Evolutionary conservation across 306 rosid species (phyloP).

Genomic region (Castanea crenata): DNA sequence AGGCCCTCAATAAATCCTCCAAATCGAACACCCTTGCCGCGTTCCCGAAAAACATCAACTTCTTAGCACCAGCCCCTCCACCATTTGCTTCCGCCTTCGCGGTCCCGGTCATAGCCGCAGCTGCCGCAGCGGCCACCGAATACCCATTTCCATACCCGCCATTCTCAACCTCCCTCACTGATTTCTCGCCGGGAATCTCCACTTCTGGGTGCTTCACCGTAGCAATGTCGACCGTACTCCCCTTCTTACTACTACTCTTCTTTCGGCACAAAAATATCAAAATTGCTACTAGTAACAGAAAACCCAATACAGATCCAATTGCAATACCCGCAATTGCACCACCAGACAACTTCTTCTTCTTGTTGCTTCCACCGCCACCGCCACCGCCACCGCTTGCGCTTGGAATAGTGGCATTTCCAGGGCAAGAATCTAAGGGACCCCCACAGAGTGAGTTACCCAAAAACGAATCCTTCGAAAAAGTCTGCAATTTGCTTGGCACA

Average conservation of each 20-base stretch:
- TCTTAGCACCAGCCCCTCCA: constrained; percentile 33
- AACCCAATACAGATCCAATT: constrained; percentile 47
- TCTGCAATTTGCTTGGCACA: constrained; percentile 44
- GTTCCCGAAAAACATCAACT: constrained; percentile 53
- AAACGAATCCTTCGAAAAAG: constrained; percentile 37
- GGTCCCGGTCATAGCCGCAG: constrained; percentile 23
- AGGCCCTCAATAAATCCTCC: constrained; percentile 73
- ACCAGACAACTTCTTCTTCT: constrained; percentile 44
- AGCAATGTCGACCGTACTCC: constrained; percentile 39
- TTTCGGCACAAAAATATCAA: constrained; percentile 44
- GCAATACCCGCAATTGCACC: constrained; percentile 64
- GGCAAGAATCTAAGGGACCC: constrained; percentile 45
- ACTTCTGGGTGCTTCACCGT: constrained; percentile 33
- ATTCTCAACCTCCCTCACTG: constrained; percentile 33
- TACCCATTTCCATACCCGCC: constrained; percentile 30
- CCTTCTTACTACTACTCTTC: constrained; percentile 36
- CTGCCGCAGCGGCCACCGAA: constrained; percentile 25
- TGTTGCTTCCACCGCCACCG: constrained; percentile 5
- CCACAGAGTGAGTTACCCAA: constrained; percentile 58
- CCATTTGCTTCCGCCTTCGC: constrained; percentile 21
- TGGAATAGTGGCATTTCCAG: constrained; percentile 25
- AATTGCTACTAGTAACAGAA: constrained; percentile 42
- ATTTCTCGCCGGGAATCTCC: constrained; percentile 36
- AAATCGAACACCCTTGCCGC: constrained; percentile 49
- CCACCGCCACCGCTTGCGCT: constrained; percentile 10